phyloP scores from a whole-genome alignment of 306 rosid genomes.

The Hylodesmum podocarpum region DNA sequence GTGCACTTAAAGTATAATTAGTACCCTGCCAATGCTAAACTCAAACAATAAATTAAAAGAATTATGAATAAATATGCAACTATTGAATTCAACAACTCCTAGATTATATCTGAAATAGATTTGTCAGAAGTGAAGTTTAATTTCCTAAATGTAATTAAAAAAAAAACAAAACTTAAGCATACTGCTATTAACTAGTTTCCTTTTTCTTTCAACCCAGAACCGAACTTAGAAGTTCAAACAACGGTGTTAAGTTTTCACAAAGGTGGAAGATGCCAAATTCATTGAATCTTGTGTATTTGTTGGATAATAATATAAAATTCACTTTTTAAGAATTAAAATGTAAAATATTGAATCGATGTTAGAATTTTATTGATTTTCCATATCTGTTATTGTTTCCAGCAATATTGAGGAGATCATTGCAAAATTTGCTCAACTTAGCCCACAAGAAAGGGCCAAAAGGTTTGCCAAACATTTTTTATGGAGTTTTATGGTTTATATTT shows the following conservation, averaged over 20 bases:
- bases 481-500: not conserved
- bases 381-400: conserved; percentile 33
- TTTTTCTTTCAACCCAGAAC: not conserved
- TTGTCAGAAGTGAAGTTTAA: not conserved
- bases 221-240: not conserved
- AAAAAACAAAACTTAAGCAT: not conserved
- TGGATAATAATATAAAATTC: not conserved
- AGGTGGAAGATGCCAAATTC: not conserved
- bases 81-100: not conserved
- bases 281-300: not conserved
- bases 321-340: not conserved
- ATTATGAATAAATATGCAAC: not conserved
- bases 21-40: not conserved
- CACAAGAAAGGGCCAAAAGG: conserved; percentile 88
- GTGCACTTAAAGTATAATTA: not conserved
- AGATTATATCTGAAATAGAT: not conserved
- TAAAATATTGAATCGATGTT: not conserved
- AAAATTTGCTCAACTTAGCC: conserved; percentile 64
- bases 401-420: conserved; percentile 66
- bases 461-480: conserved; percentile 18
- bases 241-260: not conserved
- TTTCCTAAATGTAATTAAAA: not conserved
- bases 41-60: not conserved
- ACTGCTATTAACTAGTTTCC: not conserved
- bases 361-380: not conserved